These are phyloP conservation scores for Cornus controversa DNA, from an alignment of 148 eudicot genomes.

Conservation along the genomic window DNA sequence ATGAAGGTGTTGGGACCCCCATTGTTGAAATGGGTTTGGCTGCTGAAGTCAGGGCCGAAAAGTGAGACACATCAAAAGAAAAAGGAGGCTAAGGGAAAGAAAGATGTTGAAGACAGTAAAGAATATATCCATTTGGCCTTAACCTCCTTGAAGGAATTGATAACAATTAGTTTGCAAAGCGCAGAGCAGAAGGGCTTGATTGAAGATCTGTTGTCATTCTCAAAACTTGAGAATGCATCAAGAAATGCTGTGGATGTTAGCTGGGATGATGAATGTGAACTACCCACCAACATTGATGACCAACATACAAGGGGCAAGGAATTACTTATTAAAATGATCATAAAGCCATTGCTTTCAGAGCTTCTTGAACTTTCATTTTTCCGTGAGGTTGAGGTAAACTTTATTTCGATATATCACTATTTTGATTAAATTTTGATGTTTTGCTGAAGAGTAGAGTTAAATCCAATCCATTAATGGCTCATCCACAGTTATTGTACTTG, in stretches of 20 bases:
- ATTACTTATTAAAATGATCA: slow-evolving; percentile 34
- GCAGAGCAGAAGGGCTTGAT: slow-evolving; percentile 28
- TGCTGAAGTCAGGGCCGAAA: slow-evolving; percentile 28
- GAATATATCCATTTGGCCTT: slow-evolving; percentile 37
- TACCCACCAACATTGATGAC: slow-evolving; percentile 26
- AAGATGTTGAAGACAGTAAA: slow-evolving; percentile 42
- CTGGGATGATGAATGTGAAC: slow-evolving; percentile 21
- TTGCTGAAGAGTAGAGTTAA: neutral
- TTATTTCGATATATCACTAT: neutral
- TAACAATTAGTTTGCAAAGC: slow-evolving; percentile 29
- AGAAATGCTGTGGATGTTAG: slow-evolving; percentile 13
- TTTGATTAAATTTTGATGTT: neutral
- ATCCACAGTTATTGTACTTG: neutral
- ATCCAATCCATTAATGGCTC: neutral
- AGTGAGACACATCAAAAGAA: slow-evolving; percentile 24
- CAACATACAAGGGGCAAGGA: slow-evolving; percentile 28
- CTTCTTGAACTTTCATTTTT: slow-evolving; percentile 42
- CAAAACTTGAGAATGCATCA: slow-evolving; percentile 25
- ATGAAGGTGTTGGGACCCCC: slow-evolving; percentile 49
- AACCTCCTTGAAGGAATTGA: slow-evolving; percentile 44
- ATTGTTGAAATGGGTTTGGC: slow-evolving; percentile 35
- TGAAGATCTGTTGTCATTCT: slow-evolving; percentile 32
- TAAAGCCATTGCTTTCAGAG: slow-evolving; percentile 41
- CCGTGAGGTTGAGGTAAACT: slow-evolving; percentile 51
- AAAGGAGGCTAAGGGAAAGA: slow-evolving; percentile 37